Evolutionary conservation across 495 filamentous ascomycete genomes (phyloP).

Genomic region (Penicillium lagena): DNA sequence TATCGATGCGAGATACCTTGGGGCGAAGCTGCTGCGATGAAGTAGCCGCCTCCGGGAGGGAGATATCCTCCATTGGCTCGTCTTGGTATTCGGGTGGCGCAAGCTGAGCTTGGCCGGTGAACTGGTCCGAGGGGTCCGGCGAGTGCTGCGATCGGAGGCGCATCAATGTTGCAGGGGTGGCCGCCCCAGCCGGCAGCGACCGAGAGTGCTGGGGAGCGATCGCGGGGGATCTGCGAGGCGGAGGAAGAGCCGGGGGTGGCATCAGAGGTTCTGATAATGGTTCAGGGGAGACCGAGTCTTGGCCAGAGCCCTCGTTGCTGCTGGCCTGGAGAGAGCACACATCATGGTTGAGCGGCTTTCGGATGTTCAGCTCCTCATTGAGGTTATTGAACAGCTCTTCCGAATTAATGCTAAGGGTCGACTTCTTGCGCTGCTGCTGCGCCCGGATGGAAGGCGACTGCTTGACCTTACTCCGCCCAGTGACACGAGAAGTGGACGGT

Average conservation of each 20-base stretch:
- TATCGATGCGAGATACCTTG: slow-evolving; percentile 39
- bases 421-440: slow-evolving; percentile 51
- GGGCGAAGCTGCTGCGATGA: slow-evolving; percentile 22
- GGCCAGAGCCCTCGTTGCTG: slow-evolving; percentile 55
- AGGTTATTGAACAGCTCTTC: slow-evolving; percentile 35
- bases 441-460: slow-evolving; percentile 87
- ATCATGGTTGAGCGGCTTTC: slow-evolving; percentile 22
- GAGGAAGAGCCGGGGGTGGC: slow-evolving; percentile 60
- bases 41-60: slow-evolving; percentile 57
- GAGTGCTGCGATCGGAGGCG: slow-evolving; percentile 45
- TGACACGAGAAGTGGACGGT: slow-evolving; percentile 35
- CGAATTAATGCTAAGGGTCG: slow-evolving; percentile 50
- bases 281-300: slow-evolving; percentile 67
- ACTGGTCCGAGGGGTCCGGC: slow-evolving; percentile 16
- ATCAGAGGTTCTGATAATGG: slow-evolving; percentile 62
- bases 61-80: slow-evolving; percentile 61
- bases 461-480: slow-evolving; percentile 50
- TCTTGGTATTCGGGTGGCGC: slow-evolving; percentile 29
- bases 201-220: slow-evolving; percentile 31
- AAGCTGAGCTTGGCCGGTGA: slow-evolving; percentile 22
- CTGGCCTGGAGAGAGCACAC: slow-evolving; percentile 33
- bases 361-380: slow-evolving; percentile 23
- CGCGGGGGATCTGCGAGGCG: slow-evolving; percentile 47
- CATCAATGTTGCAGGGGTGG: slow-evolving; percentile 84
- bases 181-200: slow-evolving; percentile 37